Conservation (phyloP, 768 basidiomycete genomes). For the Hericium coralloides region DNA sequence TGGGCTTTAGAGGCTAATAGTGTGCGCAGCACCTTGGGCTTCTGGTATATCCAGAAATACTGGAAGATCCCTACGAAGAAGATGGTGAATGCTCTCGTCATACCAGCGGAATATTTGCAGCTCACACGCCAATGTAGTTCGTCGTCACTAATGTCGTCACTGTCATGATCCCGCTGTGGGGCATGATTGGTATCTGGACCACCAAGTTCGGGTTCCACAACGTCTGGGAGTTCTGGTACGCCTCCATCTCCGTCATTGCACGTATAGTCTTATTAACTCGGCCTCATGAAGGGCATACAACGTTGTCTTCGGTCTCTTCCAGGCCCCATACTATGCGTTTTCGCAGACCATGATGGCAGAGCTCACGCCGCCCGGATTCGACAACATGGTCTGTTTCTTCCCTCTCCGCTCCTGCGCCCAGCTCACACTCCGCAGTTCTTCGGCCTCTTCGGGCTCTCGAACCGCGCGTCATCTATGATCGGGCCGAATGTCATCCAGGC, state of each 20-base stretch:
- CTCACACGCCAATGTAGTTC: constrained; percentile 35
- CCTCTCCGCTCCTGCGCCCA: background rate
- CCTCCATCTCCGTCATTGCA: constrained; percentile 12
- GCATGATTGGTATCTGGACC: constrained; percentile 83
- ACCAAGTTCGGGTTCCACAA: constrained; percentile 71
- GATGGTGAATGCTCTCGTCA: constrained; percentile 43
- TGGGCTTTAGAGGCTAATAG: background rate
- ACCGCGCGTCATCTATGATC: constrained; percentile 80
- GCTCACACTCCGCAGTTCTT: constrained; percentile 49
- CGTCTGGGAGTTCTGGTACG: constrained; percentile 80
- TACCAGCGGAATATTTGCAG: background rate
- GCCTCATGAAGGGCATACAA: constrained; percentile 59
- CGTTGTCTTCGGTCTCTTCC: constrained; percentile 70
- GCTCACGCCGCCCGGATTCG: constrained; percentile 79
- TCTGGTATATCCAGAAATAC: constrained; percentile 77
- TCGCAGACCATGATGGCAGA: constrained; percentile 88
- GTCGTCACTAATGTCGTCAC: constrained; percentile 69
- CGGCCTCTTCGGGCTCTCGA: constrained; percentile 77
- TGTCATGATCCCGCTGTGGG: constrained; percentile 76
- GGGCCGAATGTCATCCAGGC: constrained; percentile 82
- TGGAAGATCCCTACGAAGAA: constrained; percentile 75
- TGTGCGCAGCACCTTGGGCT: constrained; percentile 49
- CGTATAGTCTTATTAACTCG: background rate
- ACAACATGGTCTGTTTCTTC: constrained; percentile 51
- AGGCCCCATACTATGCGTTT: constrained; percentile 83